Conservation (phyloP, 371 early-diverging fungal species). For the Mucor lusitanicus region DNA sequence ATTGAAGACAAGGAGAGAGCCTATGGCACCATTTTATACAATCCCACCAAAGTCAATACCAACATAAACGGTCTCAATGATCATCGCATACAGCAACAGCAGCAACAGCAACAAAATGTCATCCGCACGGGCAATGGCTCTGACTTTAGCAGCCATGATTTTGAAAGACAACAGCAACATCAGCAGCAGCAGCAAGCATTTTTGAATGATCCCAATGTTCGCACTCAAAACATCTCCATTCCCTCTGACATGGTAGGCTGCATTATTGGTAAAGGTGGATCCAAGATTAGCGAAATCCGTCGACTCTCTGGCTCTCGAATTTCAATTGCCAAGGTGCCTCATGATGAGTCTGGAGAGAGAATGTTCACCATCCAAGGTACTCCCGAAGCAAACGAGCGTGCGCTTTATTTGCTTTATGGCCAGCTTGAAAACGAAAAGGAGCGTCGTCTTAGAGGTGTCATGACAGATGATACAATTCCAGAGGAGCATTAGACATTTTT, state of each 20-base stretch:
- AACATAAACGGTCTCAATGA: conserved; percentile 3
- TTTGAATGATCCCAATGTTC: conserved; percentile 22
- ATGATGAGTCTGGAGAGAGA: conserved; percentile 77
- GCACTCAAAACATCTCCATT: conserved; percentile 85
- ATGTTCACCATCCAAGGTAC: conserved; percentile 91
- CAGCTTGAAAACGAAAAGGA: conserved; percentile 88
- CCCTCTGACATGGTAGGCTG: conserved; percentile 94
- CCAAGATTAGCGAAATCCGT: conserved; percentile 90
- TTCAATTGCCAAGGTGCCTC: conserved; percentile 79
- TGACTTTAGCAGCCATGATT: conserved; percentile 28
- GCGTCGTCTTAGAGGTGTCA: conserved; percentile 61
- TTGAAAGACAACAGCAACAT: background rate
- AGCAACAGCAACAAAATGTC: conserved; percentile 2
- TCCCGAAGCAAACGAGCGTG: conserved; percentile 84
- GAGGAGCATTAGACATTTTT: background rate
- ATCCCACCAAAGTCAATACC: conserved; percentile 35
- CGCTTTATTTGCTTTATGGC: conserved; percentile 84
- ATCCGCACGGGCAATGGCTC: conserved; percentile 61
- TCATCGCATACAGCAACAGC: background rate
- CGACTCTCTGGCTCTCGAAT: conserved; percentile 83
- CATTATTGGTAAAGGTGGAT: conserved; percentile 93
- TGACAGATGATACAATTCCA: background rate
- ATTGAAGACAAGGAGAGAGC: conserved; percentile 54
- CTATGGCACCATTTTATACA: conserved; percentile 49
- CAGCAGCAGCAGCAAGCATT: background rate